A percentile compares a stretch with the other conserved stretches of the same genome.
phyloP scores from a whole-genome alignment of 164 flowering plant genomes.

The Nymphaea thermarum region DNA sequence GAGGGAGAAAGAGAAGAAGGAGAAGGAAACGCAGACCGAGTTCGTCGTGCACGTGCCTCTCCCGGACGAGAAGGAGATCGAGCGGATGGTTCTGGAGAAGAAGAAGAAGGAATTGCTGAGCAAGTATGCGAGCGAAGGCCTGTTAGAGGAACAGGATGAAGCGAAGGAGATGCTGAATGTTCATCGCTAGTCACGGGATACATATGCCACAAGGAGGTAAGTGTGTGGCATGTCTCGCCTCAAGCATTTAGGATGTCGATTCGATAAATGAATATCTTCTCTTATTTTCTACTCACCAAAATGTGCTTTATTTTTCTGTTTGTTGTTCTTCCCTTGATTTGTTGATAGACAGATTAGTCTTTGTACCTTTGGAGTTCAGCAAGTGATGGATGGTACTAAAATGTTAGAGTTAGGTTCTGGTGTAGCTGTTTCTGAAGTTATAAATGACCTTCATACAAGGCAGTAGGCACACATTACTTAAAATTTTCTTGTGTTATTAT shows the following conservation, averaged over 20 bases:
- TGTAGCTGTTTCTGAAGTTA: too few species aligned
- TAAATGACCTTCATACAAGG: too few species aligned
- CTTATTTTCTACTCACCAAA: not conserved
- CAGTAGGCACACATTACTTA: too few species aligned
- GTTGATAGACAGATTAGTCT: not conserved
- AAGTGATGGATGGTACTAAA: not conserved
- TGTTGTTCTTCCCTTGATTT: not conserved
- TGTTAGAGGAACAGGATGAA: constrained; percentile 69
- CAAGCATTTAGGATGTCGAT: too few species aligned
- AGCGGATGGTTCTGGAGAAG: constrained; percentile 89
- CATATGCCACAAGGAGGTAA: not conserved
- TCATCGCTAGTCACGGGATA: constrained; percentile 22
- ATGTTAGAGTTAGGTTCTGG: too few species aligned
- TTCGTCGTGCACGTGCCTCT: constrained; percentile 85
- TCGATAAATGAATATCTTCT: too few species aligned
- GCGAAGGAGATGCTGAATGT: constrained; percentile 88
- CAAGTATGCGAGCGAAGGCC: constrained; percentile 56
- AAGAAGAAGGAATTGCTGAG: constrained; percentile 81
- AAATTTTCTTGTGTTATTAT: too few species aligned
- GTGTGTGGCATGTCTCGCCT: too few species aligned
- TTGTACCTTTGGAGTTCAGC: not conserved
- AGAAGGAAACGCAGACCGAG: constrained; percentile 39
- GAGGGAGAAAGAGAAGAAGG: constrained; percentile 22
- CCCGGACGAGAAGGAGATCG: constrained; percentile 92
- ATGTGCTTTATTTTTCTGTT: not conserved